A percentile compares a stretch with the other conserved stretches of the same genome.
These are phyloP conservation scores for Aspergillus leporis DNA, from an alignment of 495 filamentous ascomycete genomes.

Conservation along the genomic window DNA sequence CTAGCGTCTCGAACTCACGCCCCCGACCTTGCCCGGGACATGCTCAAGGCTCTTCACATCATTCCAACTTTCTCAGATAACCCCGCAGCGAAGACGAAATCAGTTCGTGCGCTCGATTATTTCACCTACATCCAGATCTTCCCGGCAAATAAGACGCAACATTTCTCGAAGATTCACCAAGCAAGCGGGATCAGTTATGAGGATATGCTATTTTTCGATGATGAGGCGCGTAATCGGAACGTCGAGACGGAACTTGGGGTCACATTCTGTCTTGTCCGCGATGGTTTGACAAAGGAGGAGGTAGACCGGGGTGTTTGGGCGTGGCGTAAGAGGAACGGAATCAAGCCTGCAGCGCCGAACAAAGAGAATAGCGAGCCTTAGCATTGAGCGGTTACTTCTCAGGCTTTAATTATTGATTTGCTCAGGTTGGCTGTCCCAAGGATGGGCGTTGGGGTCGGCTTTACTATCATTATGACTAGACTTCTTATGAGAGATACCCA, in stretches of 20 bases:
- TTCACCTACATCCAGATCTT: conserved; percentile 90
- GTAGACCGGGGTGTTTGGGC: conserved; percentile 76
- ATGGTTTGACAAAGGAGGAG: conserved; percentile 78
- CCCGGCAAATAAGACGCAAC: conserved; percentile 79
- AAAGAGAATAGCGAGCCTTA: conserved; percentile 6
- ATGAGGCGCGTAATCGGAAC: conserved; percentile 83
- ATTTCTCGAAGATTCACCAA: conserved; percentile 73
- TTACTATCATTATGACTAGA: not conserved
- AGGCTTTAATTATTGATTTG: not conserved
- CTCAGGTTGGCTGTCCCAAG: not conserved
- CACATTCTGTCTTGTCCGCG: conserved; percentile 74
- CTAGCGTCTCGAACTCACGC: conserved; percentile 82
- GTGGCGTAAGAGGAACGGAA: conserved; percentile 76
- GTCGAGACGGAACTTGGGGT: conserved; percentile 80
- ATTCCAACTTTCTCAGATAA: conserved; percentile 51
- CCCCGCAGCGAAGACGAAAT: conserved; percentile 36
- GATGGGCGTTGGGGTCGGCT: not conserved
- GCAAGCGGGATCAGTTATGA: conserved; percentile 62
- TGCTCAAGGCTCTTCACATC: conserved; percentile 74
- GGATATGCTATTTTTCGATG: conserved; percentile 97
- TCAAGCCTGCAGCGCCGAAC: conserved; percentile 24
- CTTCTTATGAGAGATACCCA: conserved; percentile 5
- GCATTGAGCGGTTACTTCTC: not conserved
- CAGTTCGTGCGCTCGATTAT: conserved; percentile 63
- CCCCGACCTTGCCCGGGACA: conserved; percentile 76